Evolutionary conservation across 2,329 filamentous ascomycete species (phyloP), one percentile per base, ranked within the genome.

Genomic region (Metarhizium brunneum): DNA sequence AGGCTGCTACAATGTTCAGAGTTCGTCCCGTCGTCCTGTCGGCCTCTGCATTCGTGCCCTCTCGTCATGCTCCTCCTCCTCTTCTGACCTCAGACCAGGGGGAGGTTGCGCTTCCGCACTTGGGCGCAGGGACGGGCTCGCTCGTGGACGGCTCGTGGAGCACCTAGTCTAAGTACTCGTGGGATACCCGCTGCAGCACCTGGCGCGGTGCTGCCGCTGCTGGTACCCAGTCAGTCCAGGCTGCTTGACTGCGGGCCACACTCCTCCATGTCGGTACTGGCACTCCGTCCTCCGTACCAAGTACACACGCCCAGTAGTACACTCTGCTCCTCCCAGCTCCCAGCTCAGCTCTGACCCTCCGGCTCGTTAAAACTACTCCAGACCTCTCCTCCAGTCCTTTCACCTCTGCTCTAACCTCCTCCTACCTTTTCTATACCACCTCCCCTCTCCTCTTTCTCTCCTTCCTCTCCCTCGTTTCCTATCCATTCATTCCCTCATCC

Each of bases 401-500:
- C 76, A 73, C 73, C 69, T 74, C 73, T 74, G 70, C 71, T 75
- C 71, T 70, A 73, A 77, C 74, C 73, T 78, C 72, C 73, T 79
- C 76, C 62, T 62, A 68, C 64, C 63, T 63, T 51, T 60, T 65
- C 64, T 64, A 67, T 65, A 65, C 66, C 63, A 67, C 68, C 69
- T 70, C 69, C 69, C 66, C 68, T 67, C 67, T 66, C 66, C 65
- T 67, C 67, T 66, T 68, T 65, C 64, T 64, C 66, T 65, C 64
- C 69, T 73, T 73, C 69, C 67, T 67, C 65, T 68, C 68, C 62
- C 66, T 67, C 60, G 63, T 63, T 65, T 59, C 68, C 71, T 62
- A 73, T 75, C 75, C 76, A 79, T 76, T 79, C 77, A 73, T 81
- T 80, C 73, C 71, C 74, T 77, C 74, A 73, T 73, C 72, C 73